These are phyloP conservation scores for Pleurotus eryngii DNA, from an alignment of 768 basidiomycete genomes.

Conservation along the genomic window DNA sequence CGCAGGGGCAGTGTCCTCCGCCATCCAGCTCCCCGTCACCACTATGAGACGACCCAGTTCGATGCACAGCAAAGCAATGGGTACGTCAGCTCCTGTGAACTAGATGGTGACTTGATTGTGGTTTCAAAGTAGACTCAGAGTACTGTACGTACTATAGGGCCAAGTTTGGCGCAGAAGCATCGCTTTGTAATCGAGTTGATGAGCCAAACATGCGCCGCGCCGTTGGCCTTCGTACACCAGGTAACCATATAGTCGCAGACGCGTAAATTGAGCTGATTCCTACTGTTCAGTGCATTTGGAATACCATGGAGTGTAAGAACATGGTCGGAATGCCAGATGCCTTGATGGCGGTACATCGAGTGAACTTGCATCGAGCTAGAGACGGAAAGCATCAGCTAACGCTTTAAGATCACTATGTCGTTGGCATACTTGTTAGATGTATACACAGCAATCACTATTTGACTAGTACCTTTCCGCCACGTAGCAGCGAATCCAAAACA, in stretches of 20 bases:
- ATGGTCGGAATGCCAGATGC: neutral
- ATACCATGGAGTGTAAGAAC: neutral
- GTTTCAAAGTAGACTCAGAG: neutral
- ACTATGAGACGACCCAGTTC: neutral
- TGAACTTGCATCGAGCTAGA: neutral
- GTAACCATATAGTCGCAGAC: neutral
- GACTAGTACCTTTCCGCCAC: neutral
- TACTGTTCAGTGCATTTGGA: neutral
- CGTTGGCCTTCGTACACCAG: neutral
- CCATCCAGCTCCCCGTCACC: neutral
- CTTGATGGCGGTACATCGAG: neutral
- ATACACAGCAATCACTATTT: neutral
- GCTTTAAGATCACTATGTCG: neutral
- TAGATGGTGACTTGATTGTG: neutral
- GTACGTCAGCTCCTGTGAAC: neutral
- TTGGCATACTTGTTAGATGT: neutral
- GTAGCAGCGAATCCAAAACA: neutral
- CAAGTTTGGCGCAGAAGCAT: neutral
- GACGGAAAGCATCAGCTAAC: neutral
- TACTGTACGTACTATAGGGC: neutral
- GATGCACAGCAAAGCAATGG: neutral
- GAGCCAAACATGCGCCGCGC: neutral
- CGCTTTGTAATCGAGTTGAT: neutral
- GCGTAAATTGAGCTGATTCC: neutral
- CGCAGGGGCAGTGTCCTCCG: neutral